Evolutionary conservation across 805 yeast genomes (phyloP), one percentile per base, ranked within the genome.

Genomic region (Yarrowia sp.): DNA sequence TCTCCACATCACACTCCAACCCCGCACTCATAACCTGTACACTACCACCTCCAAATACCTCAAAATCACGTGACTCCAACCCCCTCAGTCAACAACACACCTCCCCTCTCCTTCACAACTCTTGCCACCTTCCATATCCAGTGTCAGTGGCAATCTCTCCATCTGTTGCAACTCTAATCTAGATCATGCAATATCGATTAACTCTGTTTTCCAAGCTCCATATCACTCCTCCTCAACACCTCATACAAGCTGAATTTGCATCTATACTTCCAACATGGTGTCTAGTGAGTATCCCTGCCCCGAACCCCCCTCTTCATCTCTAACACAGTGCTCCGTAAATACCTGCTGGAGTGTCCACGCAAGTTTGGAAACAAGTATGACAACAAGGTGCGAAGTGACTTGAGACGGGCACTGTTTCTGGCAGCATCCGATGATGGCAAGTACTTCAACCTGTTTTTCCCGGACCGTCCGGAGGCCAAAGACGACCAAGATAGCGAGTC

Each of bases 391-490:
- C 67, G 73, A 16, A 62, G 44, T 16, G 73, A 70, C 26, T 63
- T 75, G 54, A 68, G 86, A 38, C 70, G 77, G n/a, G 76, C 79
- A 2, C 72, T 86, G 54, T 82, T 77, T 65, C 71, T 72, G 21
- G 76, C 81, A 2, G 78, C 82, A 5, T 77, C 87, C 0, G 69
- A 71, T 44, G 73, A 74, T 30, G 85, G 83, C 28, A 69, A 72
- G 48, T 79, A 78, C 70, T 66, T 81, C 65, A 67, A 73, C 32
- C 71, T 72, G 66, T 72, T 82, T 61, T 81, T 83, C 66, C 76
- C 78, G 3, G 73, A 71, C 14, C 61, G 61, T 1, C 62, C 32
- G 48, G 71, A 21, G 65, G 48, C 22, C 52, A 54, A 62, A n/a
- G 67, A 71, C 68, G 43, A 69, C 62, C 44, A 19, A 62, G 32